Percentiles rank a stretch among this genome's conserved stretches.
Conservation (phyloP, 2,329 filamentous ascomycete species). For the Pseudogymnoascus sp. region DNA sequence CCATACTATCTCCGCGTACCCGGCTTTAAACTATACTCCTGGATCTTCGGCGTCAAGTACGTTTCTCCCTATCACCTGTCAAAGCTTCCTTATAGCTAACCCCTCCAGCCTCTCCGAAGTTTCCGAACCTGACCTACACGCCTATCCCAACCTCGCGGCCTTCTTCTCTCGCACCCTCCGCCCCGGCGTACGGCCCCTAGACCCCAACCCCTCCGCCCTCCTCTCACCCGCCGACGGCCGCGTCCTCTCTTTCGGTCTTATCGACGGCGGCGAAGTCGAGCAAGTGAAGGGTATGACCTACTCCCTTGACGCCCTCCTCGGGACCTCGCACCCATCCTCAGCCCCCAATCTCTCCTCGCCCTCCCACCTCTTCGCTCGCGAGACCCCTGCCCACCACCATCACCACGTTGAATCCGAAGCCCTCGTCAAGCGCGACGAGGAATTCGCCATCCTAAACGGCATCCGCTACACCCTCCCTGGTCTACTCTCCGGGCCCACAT, state of each 20-base stretch:
- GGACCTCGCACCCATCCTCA: slow-evolving; percentile 48
- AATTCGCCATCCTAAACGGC: slow-evolving; percentile 89
- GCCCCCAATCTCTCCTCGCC: slow-evolving; percentile 27
- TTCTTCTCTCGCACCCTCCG: slow-evolving; percentile 98
- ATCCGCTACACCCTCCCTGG: slow-evolving; percentile 90
- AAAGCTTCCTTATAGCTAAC: slow-evolving; percentile 15
- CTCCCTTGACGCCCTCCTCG: slow-evolving; percentile 84
- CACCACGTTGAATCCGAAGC: slow-evolving; percentile 41
- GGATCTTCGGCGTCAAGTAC: slow-evolving; percentile 63
- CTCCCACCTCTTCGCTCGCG: slow-evolving; percentile 41
- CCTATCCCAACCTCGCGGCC: slow-evolving; percentile 84
- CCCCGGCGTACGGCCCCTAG: slow-evolving; percentile 75
- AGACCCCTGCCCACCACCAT: slow-evolving; percentile 9
- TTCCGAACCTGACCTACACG: slow-evolving; percentile 76
- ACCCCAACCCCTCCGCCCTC: slow-evolving; percentile 70
- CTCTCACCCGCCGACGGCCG: slow-evolving; percentile 86
- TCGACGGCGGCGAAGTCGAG: slow-evolving; percentile 89
- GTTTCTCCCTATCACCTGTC: slow-evolving; percentile 10
- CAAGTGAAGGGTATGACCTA: slow-evolving; percentile 99
- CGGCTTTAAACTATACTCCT: slow-evolving; percentile 67
- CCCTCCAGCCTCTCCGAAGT: slow-evolving; percentile 66
- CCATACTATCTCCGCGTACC: slow-evolving; percentile 63
- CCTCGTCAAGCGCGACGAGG: slow-evolving; percentile 70
- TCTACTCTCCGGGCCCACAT: slow-evolving; percentile 65
- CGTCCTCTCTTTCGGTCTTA: slow-evolving; percentile 84